Base-by-base conservation (phyloP, 2,329 filamentous ascomycete species). In the Cytospora mali region DNA sequence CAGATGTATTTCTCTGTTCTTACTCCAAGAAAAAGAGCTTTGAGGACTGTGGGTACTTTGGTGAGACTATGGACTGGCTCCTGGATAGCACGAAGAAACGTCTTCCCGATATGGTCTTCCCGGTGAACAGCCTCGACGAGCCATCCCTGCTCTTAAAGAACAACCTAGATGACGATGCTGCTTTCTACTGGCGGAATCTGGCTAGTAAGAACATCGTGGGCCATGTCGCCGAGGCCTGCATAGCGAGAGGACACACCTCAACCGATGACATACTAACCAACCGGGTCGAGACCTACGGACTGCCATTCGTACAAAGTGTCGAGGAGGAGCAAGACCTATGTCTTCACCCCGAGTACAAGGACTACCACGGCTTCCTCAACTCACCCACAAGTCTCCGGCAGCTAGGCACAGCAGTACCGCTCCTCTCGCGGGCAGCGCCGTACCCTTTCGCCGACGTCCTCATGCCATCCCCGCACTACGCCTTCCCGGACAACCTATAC, bases 81-180 rank as follows among this genome's bases (percentile, higher is more conserved):
- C 42, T 77, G 5, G 67, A 66, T 4, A 68, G 67, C 4, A 53
- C 75, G 0, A 59, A 55, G 0, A 70, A 67, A 0, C 50, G 62
- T 2, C 53, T 80, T 5, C 76, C 78, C 0, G 70, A 81, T 28
- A 60, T 80, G 13, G 71, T 70, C 10, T 76, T 83, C 27, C 71
- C 82, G 0, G 70, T 82, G 16, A 84, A 82, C 52, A 75, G 77
- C 46, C 70, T 83, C 4, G 80, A 84, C 56, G 80, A 84, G 64
- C 79, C 81, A 1, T 70, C 75, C 4, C 75, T 81, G 3, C 11
- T 82, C 21, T 49, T 75, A 10, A 73, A 72, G 0, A 64, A 67
- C 0, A 23, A 35, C 80, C 21, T 27, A 11, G 31, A 14, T 6
- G 57, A 59, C 18, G 25, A 46, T 6, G 31, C 52, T 39, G 33